phyloP scores from a whole-genome alignment of 1,139 yeast genomes.

The Pichia sp. region DNA sequence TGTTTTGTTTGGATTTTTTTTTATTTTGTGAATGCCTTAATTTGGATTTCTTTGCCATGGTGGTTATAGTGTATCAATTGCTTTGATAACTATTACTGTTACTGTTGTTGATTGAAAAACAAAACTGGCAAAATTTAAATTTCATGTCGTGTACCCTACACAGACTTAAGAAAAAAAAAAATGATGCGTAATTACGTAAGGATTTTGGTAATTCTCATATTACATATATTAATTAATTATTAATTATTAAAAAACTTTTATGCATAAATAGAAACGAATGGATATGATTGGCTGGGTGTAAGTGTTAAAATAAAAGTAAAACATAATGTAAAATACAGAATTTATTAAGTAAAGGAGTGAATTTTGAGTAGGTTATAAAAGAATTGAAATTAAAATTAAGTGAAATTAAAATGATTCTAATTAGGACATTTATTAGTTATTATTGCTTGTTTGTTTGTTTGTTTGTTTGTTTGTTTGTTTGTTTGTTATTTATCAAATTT shows the following conservation, averaged over 20 bases:
- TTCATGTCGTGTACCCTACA: too few relatives aligned
- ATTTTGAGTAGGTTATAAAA: too few relatives aligned
- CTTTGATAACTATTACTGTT: too few relatives aligned
- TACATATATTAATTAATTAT: background rate
- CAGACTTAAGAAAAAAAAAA: too few relatives aligned
- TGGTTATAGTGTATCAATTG: background rate
- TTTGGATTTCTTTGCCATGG: background rate
- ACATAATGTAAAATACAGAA: too few relatives aligned
- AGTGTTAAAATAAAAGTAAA: background rate
- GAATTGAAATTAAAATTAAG: background rate
- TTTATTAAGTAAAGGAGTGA: too few relatives aligned
- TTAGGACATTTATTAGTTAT: background rate
- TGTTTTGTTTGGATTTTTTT: too few relatives aligned
- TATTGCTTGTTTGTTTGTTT: too few relatives aligned
- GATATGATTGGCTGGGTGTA: too few relatives aligned
- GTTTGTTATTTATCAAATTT: too few relatives aligned
- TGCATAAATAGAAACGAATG: background rate
- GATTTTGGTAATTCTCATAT: too few relatives aligned
- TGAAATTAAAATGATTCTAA: background rate
- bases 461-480: too few relatives aligned
- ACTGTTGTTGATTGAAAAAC: background rate
- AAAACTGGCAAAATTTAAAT: background rate
- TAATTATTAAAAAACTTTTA: background rate
- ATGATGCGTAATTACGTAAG: background rate
- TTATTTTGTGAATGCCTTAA: background rate